phyloP scores from a whole-genome alignment of 305 asterid species.

The Fraxinus nigra region DNA sequence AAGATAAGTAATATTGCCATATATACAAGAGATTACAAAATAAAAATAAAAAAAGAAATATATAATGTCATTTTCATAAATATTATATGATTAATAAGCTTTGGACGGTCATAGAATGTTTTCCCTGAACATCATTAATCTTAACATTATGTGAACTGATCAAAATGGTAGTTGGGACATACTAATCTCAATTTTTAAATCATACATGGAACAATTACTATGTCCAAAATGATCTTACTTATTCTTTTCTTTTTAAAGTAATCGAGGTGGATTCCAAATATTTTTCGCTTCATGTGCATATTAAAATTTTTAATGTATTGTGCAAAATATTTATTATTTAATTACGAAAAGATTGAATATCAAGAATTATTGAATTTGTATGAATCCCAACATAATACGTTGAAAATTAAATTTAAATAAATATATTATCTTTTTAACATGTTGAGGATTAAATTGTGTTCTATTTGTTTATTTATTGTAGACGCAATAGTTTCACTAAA shows the following conservation, averaged over 20 bases:
- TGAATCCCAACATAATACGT: too few relatives aligned
- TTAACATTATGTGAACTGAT: not conserved
- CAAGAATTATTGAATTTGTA: too few relatives aligned
- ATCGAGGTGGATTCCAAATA: not conserved
- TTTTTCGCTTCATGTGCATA: not conserved
- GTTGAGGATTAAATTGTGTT: not conserved
- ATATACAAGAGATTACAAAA: not conserved
- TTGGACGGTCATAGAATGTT: slow-evolving; percentile 4
- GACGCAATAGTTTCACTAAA: too few relatives aligned
- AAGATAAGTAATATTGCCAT: not conserved
- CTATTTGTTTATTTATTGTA: too few relatives aligned
- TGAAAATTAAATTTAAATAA: too few relatives aligned
- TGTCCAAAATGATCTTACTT: not conserved
- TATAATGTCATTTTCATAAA: not conserved
- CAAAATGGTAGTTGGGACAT: not conserved
- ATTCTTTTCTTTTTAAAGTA: not conserved
- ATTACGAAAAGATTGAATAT: not conserved
- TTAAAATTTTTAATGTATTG: not conserved
- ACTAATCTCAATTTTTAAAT: not conserved
- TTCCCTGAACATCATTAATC: not conserved
- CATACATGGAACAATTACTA: not conserved
- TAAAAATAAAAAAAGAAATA: not conserved
- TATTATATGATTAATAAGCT: not conserved
- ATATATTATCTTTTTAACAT: too few relatives aligned
- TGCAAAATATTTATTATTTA: too few relatives aligned